Evolutionary conservation across 768 basidiomycete genomes (phyloP).

Genomic region (Boletus subparvulus): DNA sequence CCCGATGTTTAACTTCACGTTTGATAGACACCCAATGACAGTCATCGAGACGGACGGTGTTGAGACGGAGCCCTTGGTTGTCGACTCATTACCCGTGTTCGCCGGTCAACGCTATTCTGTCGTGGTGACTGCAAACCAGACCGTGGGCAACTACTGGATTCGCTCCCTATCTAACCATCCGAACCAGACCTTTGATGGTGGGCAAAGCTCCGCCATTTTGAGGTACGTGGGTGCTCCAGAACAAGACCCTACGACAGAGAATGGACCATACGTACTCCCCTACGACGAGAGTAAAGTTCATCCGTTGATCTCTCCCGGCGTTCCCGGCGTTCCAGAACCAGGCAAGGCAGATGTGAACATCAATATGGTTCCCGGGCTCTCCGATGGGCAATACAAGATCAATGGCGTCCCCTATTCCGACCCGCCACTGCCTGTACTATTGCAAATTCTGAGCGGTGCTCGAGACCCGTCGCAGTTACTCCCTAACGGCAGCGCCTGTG

Average conservation of each 20-base stretch:
- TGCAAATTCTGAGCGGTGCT: conserved; percentile 42
- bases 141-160: conserved; percentile 42
- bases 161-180: conserved; percentile 27
- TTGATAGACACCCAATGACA: conserved; percentile 45
- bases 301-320: conserved; percentile 28
- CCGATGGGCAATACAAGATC: conserved; percentile 14
- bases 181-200: conserved; percentile 27
- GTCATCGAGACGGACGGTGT: conserved; percentile 49
- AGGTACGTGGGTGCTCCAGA: conserved; percentile 40
- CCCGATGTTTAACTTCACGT: conserved; percentile 42
- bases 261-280: conserved; percentile 22
- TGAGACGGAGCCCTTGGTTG: conserved; percentile 38
- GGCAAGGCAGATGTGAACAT: conserved; percentile 41
- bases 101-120: conserved; percentile 53
- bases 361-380: conserved; percentile 29
- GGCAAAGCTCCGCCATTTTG: conserved; percentile 41
- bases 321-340: conserved; percentile 35
- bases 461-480: conserved; percentile 36
- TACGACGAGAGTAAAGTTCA: conserved; percentile 37
- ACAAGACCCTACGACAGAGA: conserved; percentile 32
- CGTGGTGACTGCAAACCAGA: conserved; percentile 35
- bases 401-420: conserved; percentile 33
- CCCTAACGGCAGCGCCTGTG: conserved; percentile 40
- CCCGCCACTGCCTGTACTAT: conserved; percentile 41
- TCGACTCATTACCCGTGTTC: conserved; percentile 46